These are phyloP conservation scores for Selaginella moellendorffii DNA, from an alignment of 75 land plant genomes.

Conservation along the genomic window DNA sequence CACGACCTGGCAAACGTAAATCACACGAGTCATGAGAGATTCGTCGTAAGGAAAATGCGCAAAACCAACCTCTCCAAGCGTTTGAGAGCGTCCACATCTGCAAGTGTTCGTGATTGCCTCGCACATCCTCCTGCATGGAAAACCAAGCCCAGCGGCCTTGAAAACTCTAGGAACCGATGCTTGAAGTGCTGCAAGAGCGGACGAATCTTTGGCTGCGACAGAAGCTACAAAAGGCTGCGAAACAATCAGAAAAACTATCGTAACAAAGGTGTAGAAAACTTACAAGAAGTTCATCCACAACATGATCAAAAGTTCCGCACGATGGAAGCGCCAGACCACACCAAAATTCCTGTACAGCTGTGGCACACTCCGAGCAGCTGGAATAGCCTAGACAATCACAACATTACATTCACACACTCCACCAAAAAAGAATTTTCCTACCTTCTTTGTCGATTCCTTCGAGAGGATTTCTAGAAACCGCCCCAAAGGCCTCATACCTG, in stretches of 20 bases:
- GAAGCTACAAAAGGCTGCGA: slow-evolving; percentile 24
- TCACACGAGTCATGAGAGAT: no score
- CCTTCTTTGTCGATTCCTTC: no score
- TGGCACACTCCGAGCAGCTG: slow-evolving; percentile 14
- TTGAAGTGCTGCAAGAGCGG: slow-evolving; percentile 14
- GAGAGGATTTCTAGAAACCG: no score
- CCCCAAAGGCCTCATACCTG: no score
- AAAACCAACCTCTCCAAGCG: slow-evolving; percentile 24
- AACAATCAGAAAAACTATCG: slow-evolving; percentile 1
- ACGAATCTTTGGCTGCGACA: slow-evolving; percentile 20
- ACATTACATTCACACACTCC: no score
- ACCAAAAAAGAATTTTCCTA: no score
- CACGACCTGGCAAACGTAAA: slow-evolving; percentile 17
- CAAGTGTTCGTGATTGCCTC: slow-evolving; percentile 19
- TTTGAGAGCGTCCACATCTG: slow-evolving; percentile 21
- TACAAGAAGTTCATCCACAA: slow-evolving; percentile 32
- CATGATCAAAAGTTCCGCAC: slow-evolving; percentile 25
- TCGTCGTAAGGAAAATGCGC: no score
- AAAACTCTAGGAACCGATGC: slow-evolving; percentile 17
- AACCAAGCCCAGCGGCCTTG: slow-evolving; percentile 26
- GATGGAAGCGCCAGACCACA: slow-evolving; percentile 24
- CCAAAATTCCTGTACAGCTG: slow-evolving; percentile 18
- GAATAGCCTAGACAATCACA: slow-evolving; percentile 15
- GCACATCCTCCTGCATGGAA: slow-evolving; percentile 32
- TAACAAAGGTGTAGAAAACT: slow-evolving; percentile 2